Percentiles rank a stretch among this genome's conserved stretches.
Conservation (phyloP, 2,329 filamentous ascomycete genomes). For the Xylariaceae sp. region DNA sequence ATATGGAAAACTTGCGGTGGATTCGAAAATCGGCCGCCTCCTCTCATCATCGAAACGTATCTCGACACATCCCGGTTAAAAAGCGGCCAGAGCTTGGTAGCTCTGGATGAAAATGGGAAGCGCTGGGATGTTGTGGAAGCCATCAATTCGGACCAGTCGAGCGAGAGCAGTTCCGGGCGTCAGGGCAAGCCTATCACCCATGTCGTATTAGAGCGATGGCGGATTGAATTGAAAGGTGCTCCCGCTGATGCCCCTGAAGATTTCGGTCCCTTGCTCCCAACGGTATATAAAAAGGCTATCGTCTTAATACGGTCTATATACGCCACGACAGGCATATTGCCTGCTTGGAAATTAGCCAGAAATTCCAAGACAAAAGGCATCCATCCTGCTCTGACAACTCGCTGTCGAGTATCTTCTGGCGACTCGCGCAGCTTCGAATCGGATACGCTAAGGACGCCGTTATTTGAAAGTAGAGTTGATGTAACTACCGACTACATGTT, state of each 20-base stretch:
- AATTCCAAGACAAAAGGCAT: constrained; percentile 69
- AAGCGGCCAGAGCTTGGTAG: constrained; percentile 79
- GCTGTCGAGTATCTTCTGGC: constrained; percentile 71
- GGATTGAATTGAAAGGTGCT: constrained; percentile 69
- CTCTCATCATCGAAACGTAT: constrained; percentile 86
- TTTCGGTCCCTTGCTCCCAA: constrained; percentile 66
- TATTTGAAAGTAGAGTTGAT: constrained; percentile 60
- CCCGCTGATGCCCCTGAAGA: constrained; percentile 47
- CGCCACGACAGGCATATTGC: constrained; percentile 74
- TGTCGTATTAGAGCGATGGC: constrained; percentile 88
- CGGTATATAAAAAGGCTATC: constrained; percentile 95
- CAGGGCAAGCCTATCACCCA: constrained; percentile 55
- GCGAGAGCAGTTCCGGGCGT: constrained; percentile 42
- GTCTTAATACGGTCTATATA: constrained; percentile 89
- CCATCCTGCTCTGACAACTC: constrained; percentile 64
- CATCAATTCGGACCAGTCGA: constrained; percentile 58
- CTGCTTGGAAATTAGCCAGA: constrained; percentile 77
- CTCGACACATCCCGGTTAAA: constrained; percentile 75
- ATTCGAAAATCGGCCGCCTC: constrained; percentile 70
- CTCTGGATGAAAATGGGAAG: constrained; percentile 84
- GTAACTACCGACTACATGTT: constrained; percentile 75
- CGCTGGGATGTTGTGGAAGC: constrained; percentile 89
- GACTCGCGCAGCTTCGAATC: constrained; percentile 50
- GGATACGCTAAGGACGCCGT: constrained; percentile 67
- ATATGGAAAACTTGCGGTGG: constrained; percentile 79